These are phyloP conservation scores for Penicillium sp. DNA, from an alignment of 2,329 filamentous ascomycete species.

Conservation along the genomic window DNA sequence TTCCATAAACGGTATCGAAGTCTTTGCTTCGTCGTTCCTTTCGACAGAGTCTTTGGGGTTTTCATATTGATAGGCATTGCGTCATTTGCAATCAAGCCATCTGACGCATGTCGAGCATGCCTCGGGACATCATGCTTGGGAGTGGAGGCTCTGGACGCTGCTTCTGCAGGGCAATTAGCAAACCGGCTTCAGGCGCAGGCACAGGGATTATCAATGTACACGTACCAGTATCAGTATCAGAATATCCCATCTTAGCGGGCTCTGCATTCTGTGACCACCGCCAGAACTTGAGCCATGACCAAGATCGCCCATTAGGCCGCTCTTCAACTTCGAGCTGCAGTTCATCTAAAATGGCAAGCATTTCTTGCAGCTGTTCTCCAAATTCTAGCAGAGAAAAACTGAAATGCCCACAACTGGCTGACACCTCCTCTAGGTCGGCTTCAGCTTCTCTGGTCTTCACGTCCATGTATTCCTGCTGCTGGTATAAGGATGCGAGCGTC, in stretches of 20 bases:
- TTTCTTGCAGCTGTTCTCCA: conserved; percentile 80
- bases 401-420: conserved; percentile 96
- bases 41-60: neutral
- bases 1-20: conserved; percentile 40
- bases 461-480: conserved; percentile 65
- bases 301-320: conserved; percentile 60
- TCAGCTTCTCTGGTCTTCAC: conserved; percentile 69
- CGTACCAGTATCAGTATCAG: conserved; percentile 33
- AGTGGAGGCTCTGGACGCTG: neutral
- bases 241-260: conserved; percentile 17
- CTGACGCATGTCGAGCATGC: conserved; percentile 7
- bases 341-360: conserved; percentile 80
- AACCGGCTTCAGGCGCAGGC: neutral
- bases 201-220: neutral
- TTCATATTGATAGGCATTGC: conserved; percentile 7
- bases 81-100: conserved; percentile 10
- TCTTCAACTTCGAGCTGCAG: conserved; percentile 66
- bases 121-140: neutral
- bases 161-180: neutral
- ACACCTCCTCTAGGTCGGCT: conserved; percentile 94
- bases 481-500: conserved; percentile 76
- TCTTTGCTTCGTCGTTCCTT: conserved; percentile 24
- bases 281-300: conserved; percentile 89
- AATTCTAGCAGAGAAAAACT: conserved; percentile 88
- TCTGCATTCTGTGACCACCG: conserved; percentile 24